Base-by-base conservation (phyloP, 1,139 yeast genomes). In the Maudiozyma humilis region DNA sequence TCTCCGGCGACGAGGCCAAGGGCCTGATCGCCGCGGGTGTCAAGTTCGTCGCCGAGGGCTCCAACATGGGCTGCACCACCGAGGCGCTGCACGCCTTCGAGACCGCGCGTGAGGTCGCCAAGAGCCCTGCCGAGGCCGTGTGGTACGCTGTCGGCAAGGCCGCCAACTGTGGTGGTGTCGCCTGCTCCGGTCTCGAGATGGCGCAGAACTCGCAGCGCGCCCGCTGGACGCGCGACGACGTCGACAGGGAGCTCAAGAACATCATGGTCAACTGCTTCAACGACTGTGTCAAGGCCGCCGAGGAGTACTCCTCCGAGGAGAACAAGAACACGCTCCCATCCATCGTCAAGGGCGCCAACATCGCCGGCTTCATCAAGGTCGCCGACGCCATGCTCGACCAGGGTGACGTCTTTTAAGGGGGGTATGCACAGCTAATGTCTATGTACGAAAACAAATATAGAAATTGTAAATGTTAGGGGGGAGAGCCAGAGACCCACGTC, bases 1-100 rank as follows among this genome's bases (percentile, higher is more conserved):
- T 91, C 56, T 81, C 93, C 57, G 96, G 91, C 62, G 95, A 82
- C 55, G 98, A 91, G 76, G 98, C 98, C 54, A 80, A 83, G 75
- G 88, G 89, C 60, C 79, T 91, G 65, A 81, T 89, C 56, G 89
- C 84, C 58, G 83, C 91, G 56, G 97, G 97, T 63, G 81, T 84
- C 70, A 84, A 83, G 72, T 89, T 69, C 74, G 79, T 91, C 64
- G 3, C 89, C 89, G 27, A 79, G 66, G 50, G 82, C 79, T 7
- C 78, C 65, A 0, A 88, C 87, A 48, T 79, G 76, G 29, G 81
- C 58, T 2, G 80, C 65, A 61, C 81, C 89, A 13, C 80, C 75
- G 12, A 82, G 85, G 59, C 88, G 68, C 56, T 84, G 73, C 23
- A 81, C 75, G 46, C 88, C 89, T 78, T 65, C 81, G 75, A 54